Conservation (phyloP, 345 rosid genomes). For the Nasturtium officinale region DNA sequence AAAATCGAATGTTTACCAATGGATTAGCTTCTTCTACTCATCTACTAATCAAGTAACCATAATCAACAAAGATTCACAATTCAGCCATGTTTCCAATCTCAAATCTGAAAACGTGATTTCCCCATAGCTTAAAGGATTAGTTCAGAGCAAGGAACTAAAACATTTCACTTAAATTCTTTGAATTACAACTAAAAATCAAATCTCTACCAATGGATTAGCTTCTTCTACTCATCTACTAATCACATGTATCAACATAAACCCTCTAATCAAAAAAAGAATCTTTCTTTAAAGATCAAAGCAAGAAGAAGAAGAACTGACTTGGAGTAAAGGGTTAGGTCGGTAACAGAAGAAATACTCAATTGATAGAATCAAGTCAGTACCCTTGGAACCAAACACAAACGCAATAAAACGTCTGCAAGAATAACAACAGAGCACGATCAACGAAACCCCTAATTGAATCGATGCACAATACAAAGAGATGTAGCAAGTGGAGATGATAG, state of each 20-base stretch:
- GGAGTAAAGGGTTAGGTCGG: constrained; percentile 78
- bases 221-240: not conserved
- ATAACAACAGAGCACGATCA: constrained; percentile 7
- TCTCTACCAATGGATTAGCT: not conserved
- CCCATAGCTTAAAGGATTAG: not conserved
- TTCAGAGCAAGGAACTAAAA: not conserved
- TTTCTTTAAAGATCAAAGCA: not conserved
- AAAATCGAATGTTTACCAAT: not conserved
- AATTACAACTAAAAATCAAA: not conserved
- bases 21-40: not conserved
- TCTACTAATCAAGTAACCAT: not conserved
- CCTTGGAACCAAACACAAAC: constrained; percentile 57
- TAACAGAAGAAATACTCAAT: constrained; percentile 64
- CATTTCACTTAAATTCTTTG: not conserved
- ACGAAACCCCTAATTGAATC: not conserved
- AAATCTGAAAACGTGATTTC: constrained; percentile 6
- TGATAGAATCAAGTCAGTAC: constrained; percentile 49
- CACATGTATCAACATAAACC: not conserved
- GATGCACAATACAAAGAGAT: not conserved
- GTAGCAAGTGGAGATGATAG: not conserved
- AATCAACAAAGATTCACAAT: not conserved
- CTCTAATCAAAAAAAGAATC: not conserved
- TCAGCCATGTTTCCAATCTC: not conserved
- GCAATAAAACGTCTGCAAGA: constrained; percentile 56
- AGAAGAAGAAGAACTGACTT: constrained; percentile 45